Evolutionary conservation across 78 protist genomes (phyloP).

Genomic region (Cavenderia fasciculata): DNA sequence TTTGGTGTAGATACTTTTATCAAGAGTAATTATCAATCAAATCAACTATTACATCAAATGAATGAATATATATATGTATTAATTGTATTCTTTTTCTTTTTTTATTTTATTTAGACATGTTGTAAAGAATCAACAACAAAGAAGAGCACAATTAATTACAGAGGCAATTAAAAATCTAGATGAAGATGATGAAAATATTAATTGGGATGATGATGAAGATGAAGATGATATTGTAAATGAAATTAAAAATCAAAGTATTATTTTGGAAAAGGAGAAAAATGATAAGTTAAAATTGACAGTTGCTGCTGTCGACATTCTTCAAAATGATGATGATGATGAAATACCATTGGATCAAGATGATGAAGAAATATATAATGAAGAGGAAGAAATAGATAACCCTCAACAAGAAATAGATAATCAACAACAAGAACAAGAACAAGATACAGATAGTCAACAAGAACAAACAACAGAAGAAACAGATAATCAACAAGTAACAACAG

Average conservation of each 20-base stretch:
- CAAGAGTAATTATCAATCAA: slow-evolving; percentile 8
- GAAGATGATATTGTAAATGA: background rate
- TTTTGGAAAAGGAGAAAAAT: background rate
- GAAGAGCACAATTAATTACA: background rate
- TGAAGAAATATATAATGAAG: background rate
- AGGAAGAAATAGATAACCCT: background rate
- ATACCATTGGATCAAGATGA: background rate
- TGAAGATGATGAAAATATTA: background rate
- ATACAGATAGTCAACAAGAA: too few relatives aligned
- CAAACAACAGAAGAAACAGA: too few relatives aligned
- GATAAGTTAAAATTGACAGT: too few relatives aligned
- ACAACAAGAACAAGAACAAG: background rate
- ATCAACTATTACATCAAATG: background rate
- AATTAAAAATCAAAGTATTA: background rate
- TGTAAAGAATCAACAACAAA: background rate
- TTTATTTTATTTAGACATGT: background rate
- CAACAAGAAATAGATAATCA: background rate
- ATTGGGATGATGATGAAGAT: background rate
- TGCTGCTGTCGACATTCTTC: background rate
- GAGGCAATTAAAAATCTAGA: background rate
- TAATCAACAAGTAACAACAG: too few relatives aligned
- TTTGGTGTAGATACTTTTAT: slow-evolving; percentile 25
- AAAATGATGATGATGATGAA: background rate
- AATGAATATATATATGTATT: background rate
- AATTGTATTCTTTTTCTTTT: background rate